Evolutionary conservation across 2,329 filamentous ascomycete species (phyloP).

Genomic region (Colletotrichum shisoi): DNA sequence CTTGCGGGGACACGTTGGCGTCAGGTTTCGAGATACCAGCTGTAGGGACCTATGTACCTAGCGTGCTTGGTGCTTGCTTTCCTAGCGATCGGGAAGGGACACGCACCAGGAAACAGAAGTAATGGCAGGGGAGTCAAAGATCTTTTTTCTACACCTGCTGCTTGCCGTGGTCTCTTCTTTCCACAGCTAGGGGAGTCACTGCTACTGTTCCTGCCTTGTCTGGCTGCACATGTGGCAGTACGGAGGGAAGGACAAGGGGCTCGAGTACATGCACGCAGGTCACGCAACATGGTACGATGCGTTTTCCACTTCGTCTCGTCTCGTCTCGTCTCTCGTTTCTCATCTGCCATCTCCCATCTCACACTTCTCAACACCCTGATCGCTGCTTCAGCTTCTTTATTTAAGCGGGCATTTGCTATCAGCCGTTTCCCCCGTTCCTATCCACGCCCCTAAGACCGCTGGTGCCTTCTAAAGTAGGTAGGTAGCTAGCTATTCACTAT

Average conservation of each 20-base stretch:
- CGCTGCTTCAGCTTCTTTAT: not conserved
- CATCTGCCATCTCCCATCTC: not conserved
- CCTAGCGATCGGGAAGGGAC: not conserved
- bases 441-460: not conserved
- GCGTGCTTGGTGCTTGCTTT: not conserved
- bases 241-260: not conserved
- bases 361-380: not conserved
- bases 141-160: not conserved
- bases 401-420: not conserved
- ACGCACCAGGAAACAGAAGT: not conserved
- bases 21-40: too few relatives aligned
- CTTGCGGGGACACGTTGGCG: too few relatives aligned
- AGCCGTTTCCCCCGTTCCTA: not conserved
- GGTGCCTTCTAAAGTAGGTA: not conserved
- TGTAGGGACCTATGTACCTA: too few relatives aligned
- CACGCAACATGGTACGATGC: not conserved
- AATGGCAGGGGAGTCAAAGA: not conserved
- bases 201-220: not conserved
- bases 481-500: not conserved
- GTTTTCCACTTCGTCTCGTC: not conserved
- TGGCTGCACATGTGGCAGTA: slow-evolving; percentile 13
- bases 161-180: slow-evolving; percentile 6
- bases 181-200: not conserved
- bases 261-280: not conserved
- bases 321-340: not conserved